Conservation (phyloP, 192 early-diverging fungal species). For the Coemansia asiatica region DNA sequence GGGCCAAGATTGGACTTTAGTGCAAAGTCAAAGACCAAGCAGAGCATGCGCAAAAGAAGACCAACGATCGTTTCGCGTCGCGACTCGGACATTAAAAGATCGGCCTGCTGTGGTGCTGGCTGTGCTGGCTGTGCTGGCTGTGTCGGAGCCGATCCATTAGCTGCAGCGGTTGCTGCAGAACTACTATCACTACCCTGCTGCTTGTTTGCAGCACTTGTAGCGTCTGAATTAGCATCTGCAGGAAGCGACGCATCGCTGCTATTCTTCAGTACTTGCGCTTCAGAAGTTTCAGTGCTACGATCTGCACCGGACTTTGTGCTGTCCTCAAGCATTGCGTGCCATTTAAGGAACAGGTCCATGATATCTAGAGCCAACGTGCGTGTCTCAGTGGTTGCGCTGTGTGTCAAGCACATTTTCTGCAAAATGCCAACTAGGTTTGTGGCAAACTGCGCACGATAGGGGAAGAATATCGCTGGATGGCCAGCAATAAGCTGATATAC, state of each 20-base stretch:
- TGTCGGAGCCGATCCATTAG: background rate
- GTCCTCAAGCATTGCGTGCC: constrained; percentile 75
- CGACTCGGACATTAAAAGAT: constrained; percentile 35
- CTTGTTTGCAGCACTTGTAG: background rate
- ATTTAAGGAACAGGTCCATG: constrained; percentile 83
- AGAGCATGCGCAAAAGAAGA: constrained; percentile 49
- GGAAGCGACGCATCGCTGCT: background rate
- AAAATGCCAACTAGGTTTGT: constrained; percentile 84
- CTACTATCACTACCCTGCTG: background rate
- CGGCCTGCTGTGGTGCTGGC: background rate
- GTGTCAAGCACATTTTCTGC: constrained; percentile 81
- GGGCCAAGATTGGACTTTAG: constrained; percentile 44
- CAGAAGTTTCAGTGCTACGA: background rate
- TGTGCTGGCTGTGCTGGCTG: background rate
- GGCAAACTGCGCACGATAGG: constrained; percentile 84
- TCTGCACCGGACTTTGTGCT: constrained; percentile 11
- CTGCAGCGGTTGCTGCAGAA: too few species aligned
- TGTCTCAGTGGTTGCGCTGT: constrained; percentile 84
- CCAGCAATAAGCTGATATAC: constrained; percentile 90
- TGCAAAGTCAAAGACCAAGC: constrained; percentile 52
- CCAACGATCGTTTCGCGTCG: constrained; percentile 51
- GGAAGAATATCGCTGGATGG: constrained; percentile 88
- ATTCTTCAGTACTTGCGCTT: background rate
- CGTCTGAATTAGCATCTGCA: background rate
- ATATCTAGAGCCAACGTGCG: constrained; percentile 85